Base-by-base conservation (phyloP, 331 rosid species). In the Malus hybrid region DNA sequence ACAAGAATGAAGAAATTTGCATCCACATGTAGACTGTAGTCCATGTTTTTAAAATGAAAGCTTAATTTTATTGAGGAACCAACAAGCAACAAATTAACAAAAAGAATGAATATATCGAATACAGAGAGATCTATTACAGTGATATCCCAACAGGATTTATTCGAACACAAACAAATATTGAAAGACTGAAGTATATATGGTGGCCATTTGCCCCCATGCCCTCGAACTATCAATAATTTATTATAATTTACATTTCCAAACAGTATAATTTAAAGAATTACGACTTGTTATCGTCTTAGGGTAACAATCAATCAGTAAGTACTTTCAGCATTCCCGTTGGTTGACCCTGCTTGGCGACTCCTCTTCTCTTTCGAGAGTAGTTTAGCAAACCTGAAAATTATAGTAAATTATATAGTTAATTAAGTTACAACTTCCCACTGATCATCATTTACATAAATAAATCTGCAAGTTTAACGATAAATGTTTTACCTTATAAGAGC, bases 401-500 rank as follows among this genome's bases (percentile, higher is more conserved):
- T 36, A 36, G 4, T 36, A 0, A 36, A 36, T 36, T 36, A 36
- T 33, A 36, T 6, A 29, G 60, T 36, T 34, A 34, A 7, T 22
- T 61, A 61, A 27, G 33, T 61, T 13, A 61, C 63, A 27, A 60
- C 4, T 63, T 63, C 16, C 39, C 39, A 29, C 31, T 13, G 16
- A 63, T 63, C 16, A 61, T 1, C 56, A 50, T 4, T 60, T 24
- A 27, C 31, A 24, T 22, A 14, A 1, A 27, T 2, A 27, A 12
- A 6, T 61, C 4, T 59, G 4, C 20, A 10, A 5, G 7, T 10
- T 24, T 28, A 13, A 61, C 28, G 7, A 60, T 5, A 22, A 28
- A 18, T 33, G 10, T 32, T 14, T 14, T 73, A 83, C 83, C 86
- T 83, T 65, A 22, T 73, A 18, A 80, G 82, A 60, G 78, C 87